A percentile compares a stretch with the other conserved stretches of the same genome.
phyloP scores from a whole-genome alignment of 768 basidiomycete genomes.

The Cubamyces sp. region DNA sequence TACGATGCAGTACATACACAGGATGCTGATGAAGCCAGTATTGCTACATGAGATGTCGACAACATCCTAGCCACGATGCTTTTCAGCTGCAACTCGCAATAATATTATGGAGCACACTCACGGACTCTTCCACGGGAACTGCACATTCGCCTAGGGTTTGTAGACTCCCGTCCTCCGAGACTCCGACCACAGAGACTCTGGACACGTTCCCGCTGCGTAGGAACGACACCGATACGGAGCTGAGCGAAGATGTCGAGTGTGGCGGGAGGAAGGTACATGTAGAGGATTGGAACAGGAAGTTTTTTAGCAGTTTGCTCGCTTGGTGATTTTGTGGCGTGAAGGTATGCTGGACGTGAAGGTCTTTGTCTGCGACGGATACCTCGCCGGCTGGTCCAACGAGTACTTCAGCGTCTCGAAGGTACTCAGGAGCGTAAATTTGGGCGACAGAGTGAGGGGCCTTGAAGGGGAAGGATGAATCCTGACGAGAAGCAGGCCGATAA shows the following conservation, averaged over 20 bases:
- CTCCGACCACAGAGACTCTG: conserved; percentile 13
- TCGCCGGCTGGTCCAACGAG: conserved; percentile 40
- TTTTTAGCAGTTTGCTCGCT: conserved; percentile 27
- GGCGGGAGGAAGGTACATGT: conserved; percentile 27
- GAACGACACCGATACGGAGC: conserved; percentile 23
- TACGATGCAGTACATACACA: conserved; percentile 31
- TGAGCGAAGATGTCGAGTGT: conserved; percentile 8
- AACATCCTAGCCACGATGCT: conserved; percentile 28
- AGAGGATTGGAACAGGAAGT: conserved; percentile 33
- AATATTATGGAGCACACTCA: not conserved
- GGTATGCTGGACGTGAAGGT: conserved; percentile 33
- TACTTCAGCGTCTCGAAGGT: conserved; percentile 34
- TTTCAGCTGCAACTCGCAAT: not conserved
- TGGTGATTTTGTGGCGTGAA: conserved; percentile 21
- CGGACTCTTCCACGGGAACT: conserved; percentile 21
- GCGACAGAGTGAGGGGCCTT: conserved; percentile 51
- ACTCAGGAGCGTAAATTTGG: conserved; percentile 41
- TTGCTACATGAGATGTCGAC: conserved; percentile 36
- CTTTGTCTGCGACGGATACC: conserved; percentile 37
- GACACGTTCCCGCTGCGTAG: conserved; percentile 9
- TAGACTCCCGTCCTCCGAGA: conserved; percentile 13
- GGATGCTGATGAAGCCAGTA: conserved; percentile 35
- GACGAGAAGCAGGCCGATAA: not conserved
- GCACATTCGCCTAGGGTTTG: conserved; percentile 17
- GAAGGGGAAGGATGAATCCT: conserved; percentile 10